Conservation (phyloP, 2,329 filamentous ascomycete genomes). For the Diaporthe sp. region DNA sequence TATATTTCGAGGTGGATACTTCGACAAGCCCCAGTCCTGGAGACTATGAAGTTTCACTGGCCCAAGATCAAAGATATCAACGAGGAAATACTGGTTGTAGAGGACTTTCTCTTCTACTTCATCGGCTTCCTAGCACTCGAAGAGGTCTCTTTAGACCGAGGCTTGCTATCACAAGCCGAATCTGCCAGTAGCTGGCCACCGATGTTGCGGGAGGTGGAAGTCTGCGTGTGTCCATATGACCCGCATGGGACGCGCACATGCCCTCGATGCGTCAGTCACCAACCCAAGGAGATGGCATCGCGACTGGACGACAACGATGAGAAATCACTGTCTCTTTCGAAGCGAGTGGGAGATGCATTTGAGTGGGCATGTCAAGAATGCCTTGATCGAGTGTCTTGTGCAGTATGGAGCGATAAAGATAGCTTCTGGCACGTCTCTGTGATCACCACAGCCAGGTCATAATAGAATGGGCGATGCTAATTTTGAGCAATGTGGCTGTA, state of each 20-base stretch:
- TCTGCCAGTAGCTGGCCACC: slow-evolving; percentile 21
- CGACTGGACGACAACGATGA: background rate
- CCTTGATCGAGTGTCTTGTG: background rate
- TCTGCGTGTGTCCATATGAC: background rate
- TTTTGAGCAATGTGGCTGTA: background rate
- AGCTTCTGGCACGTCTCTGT: slow-evolving; percentile 31
- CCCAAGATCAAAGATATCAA: background rate
- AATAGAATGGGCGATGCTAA: background rate
- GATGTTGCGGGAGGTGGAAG: slow-evolving; percentile 3
- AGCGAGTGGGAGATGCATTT: slow-evolving; percentile 15
- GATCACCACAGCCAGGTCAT: background rate
- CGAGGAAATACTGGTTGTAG: background rate
- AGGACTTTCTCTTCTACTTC: slow-evolving; percentile 25
- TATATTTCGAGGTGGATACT: slow-evolving; percentile 2
- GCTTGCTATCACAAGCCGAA: background rate
- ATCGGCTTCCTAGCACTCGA: slow-evolving; percentile 21
- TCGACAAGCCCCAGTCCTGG: slow-evolving; percentile 4
- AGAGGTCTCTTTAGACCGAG: background rate
- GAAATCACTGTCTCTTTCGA: background rate
- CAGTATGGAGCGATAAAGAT: background rate
- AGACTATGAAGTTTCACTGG: background rate
- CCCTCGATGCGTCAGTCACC: background rate
- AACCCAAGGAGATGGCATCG: background rate
- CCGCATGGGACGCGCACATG: background rate
- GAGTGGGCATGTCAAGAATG: slow-evolving; percentile 13